Evolutionary conservation across 1,139 yeast species (phyloP).

Genomic region (Wickerhamiella pararugosa): DNA sequence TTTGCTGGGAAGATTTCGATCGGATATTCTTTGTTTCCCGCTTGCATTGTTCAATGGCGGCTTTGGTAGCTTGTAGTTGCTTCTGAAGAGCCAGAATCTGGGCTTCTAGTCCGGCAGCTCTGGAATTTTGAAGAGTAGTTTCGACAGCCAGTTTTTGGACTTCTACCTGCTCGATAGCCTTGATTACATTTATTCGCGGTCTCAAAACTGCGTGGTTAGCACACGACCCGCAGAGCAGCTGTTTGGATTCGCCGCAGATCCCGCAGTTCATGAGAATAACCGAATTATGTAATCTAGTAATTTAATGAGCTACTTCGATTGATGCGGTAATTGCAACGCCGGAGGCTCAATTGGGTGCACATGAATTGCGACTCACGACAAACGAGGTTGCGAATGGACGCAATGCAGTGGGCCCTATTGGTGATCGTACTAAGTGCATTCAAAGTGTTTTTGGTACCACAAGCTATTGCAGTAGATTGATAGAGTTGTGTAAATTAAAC

Average conservation of each 20-base stretch:
- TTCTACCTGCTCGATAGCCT: conserved; percentile 18
- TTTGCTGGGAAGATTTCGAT: conserved; percentile 8
- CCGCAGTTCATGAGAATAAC: conserved; percentile 14
- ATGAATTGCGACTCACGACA: no score
- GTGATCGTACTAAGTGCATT: no score
- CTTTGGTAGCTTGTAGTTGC: conserved; percentile 9
- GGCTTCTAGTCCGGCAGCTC: conserved; percentile 12
- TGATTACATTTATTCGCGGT: conserved; percentile 20
- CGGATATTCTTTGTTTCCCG: conserved; percentile 8
- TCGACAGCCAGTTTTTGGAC: conserved; percentile 15
- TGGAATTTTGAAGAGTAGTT: conserved; percentile 10
- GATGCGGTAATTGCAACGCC: no score
- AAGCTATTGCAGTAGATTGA: no score
- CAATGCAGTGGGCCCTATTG: no score
- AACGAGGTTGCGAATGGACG: no score
- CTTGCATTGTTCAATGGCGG: conserved; percentile 10
- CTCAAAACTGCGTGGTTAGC: conserved; percentile 18
- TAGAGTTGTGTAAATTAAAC: no score
- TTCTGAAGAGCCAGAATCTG: conserved; percentile 11
- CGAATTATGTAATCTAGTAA: no score
- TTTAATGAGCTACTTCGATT: no score
- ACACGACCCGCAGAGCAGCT: conserved; percentile 20
- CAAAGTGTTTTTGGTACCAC: no score
- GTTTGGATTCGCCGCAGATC: conserved; percentile 17
- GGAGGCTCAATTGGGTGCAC: no score